Conservation (phyloP, 768 basidiomycete species). For the Calocybe indica region DNA sequence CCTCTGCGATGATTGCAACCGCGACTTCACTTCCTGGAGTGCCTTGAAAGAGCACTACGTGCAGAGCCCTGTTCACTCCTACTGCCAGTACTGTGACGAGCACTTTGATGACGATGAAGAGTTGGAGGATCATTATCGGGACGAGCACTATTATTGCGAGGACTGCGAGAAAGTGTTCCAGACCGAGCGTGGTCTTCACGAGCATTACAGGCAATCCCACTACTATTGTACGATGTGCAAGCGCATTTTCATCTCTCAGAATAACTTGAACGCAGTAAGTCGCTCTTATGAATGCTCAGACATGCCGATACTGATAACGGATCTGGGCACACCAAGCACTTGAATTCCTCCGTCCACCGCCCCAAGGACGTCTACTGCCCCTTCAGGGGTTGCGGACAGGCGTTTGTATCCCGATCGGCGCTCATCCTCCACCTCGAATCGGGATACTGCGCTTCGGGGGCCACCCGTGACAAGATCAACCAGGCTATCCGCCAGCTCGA, state of each 20-base stretch:
- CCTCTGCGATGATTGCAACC: slow-evolving; percentile 25
- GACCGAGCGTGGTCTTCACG: neutral
- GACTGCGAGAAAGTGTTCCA: neutral
- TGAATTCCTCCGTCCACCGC: slow-evolving; percentile 46
- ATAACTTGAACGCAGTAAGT: slow-evolving; percentile 30
- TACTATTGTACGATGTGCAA: slow-evolving; percentile 36
- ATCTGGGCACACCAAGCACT: slow-evolving; percentile 27
- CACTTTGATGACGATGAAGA: slow-evolving; percentile 30
- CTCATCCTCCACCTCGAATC: slow-evolving; percentile 60
- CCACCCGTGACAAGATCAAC: slow-evolving; percentile 35
- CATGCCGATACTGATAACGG: too few relatives aligned
- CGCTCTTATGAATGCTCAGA: neutral
- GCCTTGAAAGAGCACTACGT: slow-evolving; percentile 47
- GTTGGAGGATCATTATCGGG: slow-evolving; percentile 34
- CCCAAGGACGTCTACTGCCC: slow-evolving; percentile 27
- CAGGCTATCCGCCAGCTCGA: slow-evolving; percentile 37
- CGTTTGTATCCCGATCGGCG: slow-evolving; percentile 49
- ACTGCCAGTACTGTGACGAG: slow-evolving; percentile 44
- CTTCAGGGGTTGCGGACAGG: slow-evolving; percentile 35
- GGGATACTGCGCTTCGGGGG: slow-evolving; percentile 49
- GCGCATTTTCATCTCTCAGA: slow-evolving; percentile 30
- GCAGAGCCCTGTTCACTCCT: slow-evolving; percentile 41
- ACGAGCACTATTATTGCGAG: slow-evolving; percentile 21
- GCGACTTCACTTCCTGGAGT: slow-evolving; percentile 33
- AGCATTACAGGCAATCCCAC: neutral